These are phyloP conservation scores for Skeletonema marinoi DNA, from an alignment of 108 stramenopile genomes.

Conservation along the genomic window DNA sequence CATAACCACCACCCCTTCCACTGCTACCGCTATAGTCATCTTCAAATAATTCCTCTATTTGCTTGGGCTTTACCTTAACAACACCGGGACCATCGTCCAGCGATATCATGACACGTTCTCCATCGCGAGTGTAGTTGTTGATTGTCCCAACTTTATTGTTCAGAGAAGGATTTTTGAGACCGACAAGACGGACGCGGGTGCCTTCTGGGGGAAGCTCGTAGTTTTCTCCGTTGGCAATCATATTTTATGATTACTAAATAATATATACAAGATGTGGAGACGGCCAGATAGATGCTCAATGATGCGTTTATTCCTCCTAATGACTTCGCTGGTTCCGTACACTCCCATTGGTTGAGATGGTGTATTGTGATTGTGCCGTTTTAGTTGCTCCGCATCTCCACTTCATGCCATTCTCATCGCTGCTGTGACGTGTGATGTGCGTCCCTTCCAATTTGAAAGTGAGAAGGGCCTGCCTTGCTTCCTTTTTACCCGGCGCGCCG, in stretches of 20 bases:
- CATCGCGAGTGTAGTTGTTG: constrained; percentile 12
- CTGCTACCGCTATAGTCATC: not conserved
- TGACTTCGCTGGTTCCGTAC: too few relatives aligned
- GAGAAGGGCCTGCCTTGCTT: too few relatives aligned
- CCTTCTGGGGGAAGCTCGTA: constrained; percentile 17
- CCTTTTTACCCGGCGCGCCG: too few relatives aligned
- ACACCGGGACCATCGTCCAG: constrained; percentile 4
- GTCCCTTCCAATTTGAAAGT: too few relatives aligned
- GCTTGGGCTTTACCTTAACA: constrained; percentile 27
- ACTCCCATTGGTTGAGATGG: too few relatives aligned
- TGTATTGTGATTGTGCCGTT: too few relatives aligned
- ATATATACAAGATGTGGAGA: not conserved
- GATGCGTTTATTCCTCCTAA: too few relatives aligned
- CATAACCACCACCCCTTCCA: not conserved
- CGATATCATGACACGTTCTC: constrained; percentile 30
- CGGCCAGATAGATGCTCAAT: too few relatives aligned
- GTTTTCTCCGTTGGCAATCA: not conserved
- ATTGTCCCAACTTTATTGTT: constrained; percentile 13
- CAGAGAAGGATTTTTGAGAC: constrained; percentile 19
- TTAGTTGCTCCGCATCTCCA: too few relatives aligned
- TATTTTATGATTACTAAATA: not conserved
- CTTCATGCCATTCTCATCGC: too few relatives aligned
- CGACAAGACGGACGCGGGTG: constrained; percentile 12
- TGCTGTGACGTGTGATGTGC: too few relatives aligned
- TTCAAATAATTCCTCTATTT: constrained; percentile 11